These are phyloP conservation scores for Apophysomyces trapeziformis DNA, from an alignment of 371 early-diverging fungal genomes.

Conservation along the genomic window DNA sequence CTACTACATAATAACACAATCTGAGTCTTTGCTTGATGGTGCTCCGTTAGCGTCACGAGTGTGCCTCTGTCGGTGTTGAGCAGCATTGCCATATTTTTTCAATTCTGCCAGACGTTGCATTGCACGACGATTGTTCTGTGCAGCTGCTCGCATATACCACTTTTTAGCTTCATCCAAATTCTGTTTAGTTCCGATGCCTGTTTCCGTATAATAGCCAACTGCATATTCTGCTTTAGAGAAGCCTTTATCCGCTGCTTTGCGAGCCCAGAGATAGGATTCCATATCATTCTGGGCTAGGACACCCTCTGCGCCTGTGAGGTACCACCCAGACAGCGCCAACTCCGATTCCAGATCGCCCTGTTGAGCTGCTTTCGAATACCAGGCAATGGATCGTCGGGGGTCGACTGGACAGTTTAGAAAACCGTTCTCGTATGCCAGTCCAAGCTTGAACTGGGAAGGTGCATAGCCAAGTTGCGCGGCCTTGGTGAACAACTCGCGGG, in stretches of 20 bases:
- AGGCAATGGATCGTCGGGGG: conserved; percentile 87
- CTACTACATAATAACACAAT: conserved; percentile 38
- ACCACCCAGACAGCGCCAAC: conserved; percentile 88
- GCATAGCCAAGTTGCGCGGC: conserved; percentile 94
- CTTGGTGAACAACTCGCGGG: conserved; percentile 84
- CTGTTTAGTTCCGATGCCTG: conserved; percentile 74
- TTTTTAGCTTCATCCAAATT: conserved; percentile 69
- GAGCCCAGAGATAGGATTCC: conserved; percentile 84
- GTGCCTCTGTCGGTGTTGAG: conserved; percentile 23
- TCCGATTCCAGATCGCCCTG: conserved; percentile 80
- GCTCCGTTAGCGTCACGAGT: conserved; percentile 37
- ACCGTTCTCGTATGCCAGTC: conserved; percentile 94
- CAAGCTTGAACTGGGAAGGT: conserved; percentile 90
- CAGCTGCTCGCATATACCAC: conserved; percentile 77
- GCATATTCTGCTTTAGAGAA: conserved; percentile 84
- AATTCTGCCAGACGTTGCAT: conserved; percentile 68
- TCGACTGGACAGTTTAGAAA: conserved; percentile 81
- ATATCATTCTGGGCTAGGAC: conserved; percentile 71
- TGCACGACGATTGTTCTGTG: conserved; percentile 73
- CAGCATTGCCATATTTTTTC: conserved; percentile 50
- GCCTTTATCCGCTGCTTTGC: conserved; percentile 77
- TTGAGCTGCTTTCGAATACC: conserved; percentile 95
- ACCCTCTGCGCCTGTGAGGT: conserved; percentile 69
- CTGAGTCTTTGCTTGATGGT: conserved; percentile 30
- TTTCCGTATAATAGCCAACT: conserved; percentile 82